Evolutionary conservation across 495 filamentous ascomycete genomes (phyloP), one percentile per base, ranked within the genome.

Genomic region (Haplographium delicatum): DNA sequence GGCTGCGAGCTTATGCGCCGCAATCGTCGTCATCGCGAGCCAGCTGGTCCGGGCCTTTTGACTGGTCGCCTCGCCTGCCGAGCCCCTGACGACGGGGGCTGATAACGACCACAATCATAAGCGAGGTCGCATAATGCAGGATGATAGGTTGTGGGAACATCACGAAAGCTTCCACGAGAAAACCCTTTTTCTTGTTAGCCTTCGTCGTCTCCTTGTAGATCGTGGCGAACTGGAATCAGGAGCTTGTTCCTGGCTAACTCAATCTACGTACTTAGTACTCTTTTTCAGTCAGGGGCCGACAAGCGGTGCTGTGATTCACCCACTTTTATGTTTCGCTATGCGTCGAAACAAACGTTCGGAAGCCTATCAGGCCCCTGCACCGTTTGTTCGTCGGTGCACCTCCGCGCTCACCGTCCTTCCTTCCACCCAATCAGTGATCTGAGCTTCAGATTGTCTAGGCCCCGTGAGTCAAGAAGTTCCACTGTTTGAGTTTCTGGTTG

Each of bases 301-400:
- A 38, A 5, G 15, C 34, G 34, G 19, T 38, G 1, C 6, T 9
- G 7, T 48, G 35, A 44, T 47, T 35, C 25, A 27, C 25, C 13
- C 33, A 22, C 41, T 20, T 13, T n/a, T 5, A 44, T 23, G 54
- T 57, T 57, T 57, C 54, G 54, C 27, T 31, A 44, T 44, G 5
- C 31, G 18, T 49, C 44, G 54, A 53, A 58, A 58, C 54, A 58
- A 58, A 45, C 38, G 25, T 24, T 49, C 49, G 37, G n/a, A 28
- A 52, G 49, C 54, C 54, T 53, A 58, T 53, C 49, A 33, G 15
- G n/a, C 48, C 49, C 49, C 37, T 58, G 49, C 37, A 37, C 26
- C 9, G n/a, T 22, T 45, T 38, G 26, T 38, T 41, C 22, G 50
- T 57, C 54, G 39, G 50, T 57, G 54, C 49, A 49, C 25, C 11